Evolutionary conservation across 2,329 filamentous ascomycete genomes (phyloP).

Genomic region (Ophiostoma piceae): DNA sequence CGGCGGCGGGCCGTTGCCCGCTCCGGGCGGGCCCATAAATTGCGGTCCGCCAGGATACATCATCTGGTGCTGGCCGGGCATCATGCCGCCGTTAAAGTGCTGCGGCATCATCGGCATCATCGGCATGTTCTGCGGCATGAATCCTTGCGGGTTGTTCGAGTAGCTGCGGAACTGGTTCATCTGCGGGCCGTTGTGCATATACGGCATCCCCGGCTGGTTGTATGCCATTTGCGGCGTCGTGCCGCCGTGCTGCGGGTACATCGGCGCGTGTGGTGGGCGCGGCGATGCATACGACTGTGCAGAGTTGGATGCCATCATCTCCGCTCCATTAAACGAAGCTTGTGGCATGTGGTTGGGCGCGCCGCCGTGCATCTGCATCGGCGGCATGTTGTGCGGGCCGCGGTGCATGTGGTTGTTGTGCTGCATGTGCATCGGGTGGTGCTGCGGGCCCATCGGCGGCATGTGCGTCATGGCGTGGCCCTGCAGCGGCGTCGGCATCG

Average conservation of each 20-base stretch:
- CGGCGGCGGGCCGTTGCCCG: slow-evolving; percentile 38
- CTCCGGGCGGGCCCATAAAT: slow-evolving; percentile 56
- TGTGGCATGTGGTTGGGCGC: slow-evolving; percentile 64
- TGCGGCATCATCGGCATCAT: slow-evolving; percentile 82
- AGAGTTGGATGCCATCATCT: slow-evolving; percentile 84
- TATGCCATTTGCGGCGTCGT: slow-evolving; percentile 66
- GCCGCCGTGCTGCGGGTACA: slow-evolving; percentile 65
- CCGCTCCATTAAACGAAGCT: slow-evolving; percentile 60
- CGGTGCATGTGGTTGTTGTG: slow-evolving; percentile 62
- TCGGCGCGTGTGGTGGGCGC: slow-evolving; percentile 63
- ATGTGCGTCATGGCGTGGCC: slow-evolving; percentile 58
- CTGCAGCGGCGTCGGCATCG: slow-evolving; percentile 55
- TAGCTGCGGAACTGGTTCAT: slow-evolving; percentile 66
- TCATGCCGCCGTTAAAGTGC: slow-evolving; percentile 71
- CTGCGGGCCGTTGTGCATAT: slow-evolving; percentile 64
- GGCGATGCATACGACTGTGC: slow-evolving; percentile 83
- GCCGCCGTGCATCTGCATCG: slow-evolving; percentile 63
- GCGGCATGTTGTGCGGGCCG: slow-evolving; percentile 64
- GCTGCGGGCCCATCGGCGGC: slow-evolving; percentile 71
- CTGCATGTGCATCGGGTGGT: slow-evolving; percentile 72
- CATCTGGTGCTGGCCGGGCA: slow-evolving; percentile 62
- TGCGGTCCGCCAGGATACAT: slow-evolving; percentile 70
- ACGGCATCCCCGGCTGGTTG: slow-evolving; percentile 63
- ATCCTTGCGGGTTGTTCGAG: slow-evolving; percentile 68
- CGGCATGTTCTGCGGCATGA: slow-evolving; percentile 63